Base-by-base conservation (phyloP, 768 basidiomycete genomes). In the Punctularia strigosozonata region DNA sequence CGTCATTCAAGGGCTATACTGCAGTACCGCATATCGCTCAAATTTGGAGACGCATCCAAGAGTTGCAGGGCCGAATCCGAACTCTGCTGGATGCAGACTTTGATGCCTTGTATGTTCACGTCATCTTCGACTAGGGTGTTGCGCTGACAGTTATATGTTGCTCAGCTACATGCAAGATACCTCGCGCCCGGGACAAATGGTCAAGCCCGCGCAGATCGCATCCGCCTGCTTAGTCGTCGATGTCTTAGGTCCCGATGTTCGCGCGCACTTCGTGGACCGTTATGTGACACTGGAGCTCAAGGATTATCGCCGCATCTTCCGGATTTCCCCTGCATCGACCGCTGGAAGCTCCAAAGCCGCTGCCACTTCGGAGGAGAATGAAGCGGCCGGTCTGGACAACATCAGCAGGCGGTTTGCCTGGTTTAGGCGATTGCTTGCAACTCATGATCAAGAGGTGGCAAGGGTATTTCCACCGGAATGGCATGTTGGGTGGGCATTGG, bases 361-460 rank as follows among this genome's bases (percentile, higher is more conserved):
- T 8, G 33, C 12, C 8, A 10, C 12, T 34, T 34, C 33, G 18
- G 10, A 19, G 19, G 10, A 19, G 4, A 91, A 95, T 46, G 95
- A 98, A 59, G 90, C 95, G 2, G 95, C 94, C 3, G 89, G 95
- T 50, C 67, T 99, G 33, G 95, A 99, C 62, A 99, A 99, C 46
- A 69, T 95, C 5, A 77, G 88, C 0, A 68, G 95, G 13, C 75
- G 95, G 30, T 98, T 89, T 49, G 88, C 91, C 4, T 99, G 92
- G 91, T 98, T 97, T 61, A 69, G 84, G 17, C 74, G 92, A 21
- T 57, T 91, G 22, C 61, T 99, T 17, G 77, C 80, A 41, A 77
- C 74, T 4, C 87, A 95, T 55, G 92, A 98, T 48, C 70, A 85
- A 6, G 92, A 95, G 48, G 79, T 84, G 44, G 82, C 81, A 0